Base-by-base conservation (phyloP, 108 stramenopile species). In the Skeletonema potamos region DNA sequence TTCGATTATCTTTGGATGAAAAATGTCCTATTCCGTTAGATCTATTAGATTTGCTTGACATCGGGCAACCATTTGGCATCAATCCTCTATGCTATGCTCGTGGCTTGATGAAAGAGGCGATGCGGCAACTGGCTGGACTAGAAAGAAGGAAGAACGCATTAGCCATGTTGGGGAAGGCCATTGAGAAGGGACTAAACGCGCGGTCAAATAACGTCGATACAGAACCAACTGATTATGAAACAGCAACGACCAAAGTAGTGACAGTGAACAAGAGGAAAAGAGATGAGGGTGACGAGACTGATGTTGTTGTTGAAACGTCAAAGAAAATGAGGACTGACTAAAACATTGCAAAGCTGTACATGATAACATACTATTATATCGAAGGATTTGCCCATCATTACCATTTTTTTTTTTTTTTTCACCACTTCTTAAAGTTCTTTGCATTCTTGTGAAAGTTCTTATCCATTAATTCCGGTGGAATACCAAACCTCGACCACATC, bases 401-500 rank as follows among this genome's bases (percentile, higher is more conserved):
- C 41, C 36, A 62, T 39, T 18, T 13, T 27, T 17, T 20, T 20
- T 17, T n/a, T 39, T 39, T 7, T 17, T 39, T 13, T 27, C 44
- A 94, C 86, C 87, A 95, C 76, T 92, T 92, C 37, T 81, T 87
- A 74, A 95, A 95, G 46, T 56, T 81, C 79, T 90, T 90, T 28
- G 88, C 82, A 37, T 84, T 88, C 55, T 71, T 59, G 29, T 89
- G 79, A 77, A 70, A 90, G 18, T 76, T 73, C 55, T 76, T 79
- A 71, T 91, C 91, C 72, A 91, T 84, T 70, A 92, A 76, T 54
- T 91, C 90, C 9, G 91, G 89, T 2, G 94, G 94, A 26, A 95
- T 85, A 3, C 94, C 94, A 79, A 95, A 95, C 20, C 94, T 70
- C 62, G 73, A 82, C 66, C 89, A 92, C 88, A 95, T 95, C 73